Conservation (phyloP, 352 stramenopile species). For the Pythium vanterpoolii region DNA sequence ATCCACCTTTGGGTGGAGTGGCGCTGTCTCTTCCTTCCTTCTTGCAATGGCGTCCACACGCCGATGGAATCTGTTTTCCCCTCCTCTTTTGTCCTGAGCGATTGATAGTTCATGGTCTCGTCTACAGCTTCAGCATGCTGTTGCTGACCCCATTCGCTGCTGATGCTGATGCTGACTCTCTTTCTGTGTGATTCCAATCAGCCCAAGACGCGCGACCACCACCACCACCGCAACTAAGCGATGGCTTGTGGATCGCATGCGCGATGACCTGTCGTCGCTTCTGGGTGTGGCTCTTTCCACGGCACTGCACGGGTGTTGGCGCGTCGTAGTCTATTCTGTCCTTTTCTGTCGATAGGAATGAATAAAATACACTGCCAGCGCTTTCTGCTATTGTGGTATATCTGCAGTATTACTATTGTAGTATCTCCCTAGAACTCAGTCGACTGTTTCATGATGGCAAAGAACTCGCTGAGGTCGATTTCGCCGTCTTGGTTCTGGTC, state of each 20-base stretch:
- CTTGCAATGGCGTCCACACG: constrained; percentile 20
- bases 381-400: not conserved
- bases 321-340: not conserved
- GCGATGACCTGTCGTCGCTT: not conserved
- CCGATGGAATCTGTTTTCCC: not conserved
- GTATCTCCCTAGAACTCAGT: constrained; percentile 52
- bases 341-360: not conserved
- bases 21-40: not conserved
- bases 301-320: not conserved
- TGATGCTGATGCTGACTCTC: constrained; percentile 38
- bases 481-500: constrained; percentile 92
- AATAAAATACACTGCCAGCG: no score
- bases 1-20: not conserved
- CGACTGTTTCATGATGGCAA: constrained; percentile 86
- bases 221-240: constrained; percentile 81
- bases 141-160: constrained; percentile 17
- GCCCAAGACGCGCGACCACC: constrained; percentile 66
- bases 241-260: not conserved
- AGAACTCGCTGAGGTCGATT: constrained; percentile 91
- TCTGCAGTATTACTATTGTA: constrained; percentile 19
- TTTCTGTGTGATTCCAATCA: constrained; percentile 26
- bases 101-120: not conserved
- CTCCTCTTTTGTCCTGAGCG: not conserved
- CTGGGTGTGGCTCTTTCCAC: not conserved
- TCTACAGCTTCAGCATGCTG: constrained; percentile 7